Evolutionary conservation across 2,329 filamentous ascomycete species (phyloP), one percentile per base, ranked within the genome.

Genomic region (Aspergillus nomiae): DNA sequence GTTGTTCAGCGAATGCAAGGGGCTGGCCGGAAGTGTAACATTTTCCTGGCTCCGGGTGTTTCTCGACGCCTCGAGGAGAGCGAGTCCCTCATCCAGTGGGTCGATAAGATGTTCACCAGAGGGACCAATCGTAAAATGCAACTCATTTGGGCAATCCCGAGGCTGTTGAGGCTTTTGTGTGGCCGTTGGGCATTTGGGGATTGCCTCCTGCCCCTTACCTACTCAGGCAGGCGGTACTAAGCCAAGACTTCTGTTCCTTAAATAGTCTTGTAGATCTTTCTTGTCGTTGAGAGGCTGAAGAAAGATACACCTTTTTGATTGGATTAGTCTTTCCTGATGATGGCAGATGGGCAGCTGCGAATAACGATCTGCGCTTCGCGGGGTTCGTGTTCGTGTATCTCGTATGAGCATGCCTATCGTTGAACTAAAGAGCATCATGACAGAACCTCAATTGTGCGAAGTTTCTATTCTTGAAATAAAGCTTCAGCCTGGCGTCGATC

Each of bases 51-150:
- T 4, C 1, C 38, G 0, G 19, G 3, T 0, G 8, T 19, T 41
- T 7, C 38, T 41, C 16, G 7, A 41, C 16, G 16, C 8, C 7
- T 9, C 7, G 19, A 41, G 19, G 0, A 4, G 3, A 41, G 16
- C 4, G 14, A 10, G 8, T 0, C 4, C 19, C 1, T 1, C 9
- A 7, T 24, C 14, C 6, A 6, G 43, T 24, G 3, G n/a, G 21
- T 24, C 4, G 1, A 4, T 3, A 14, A 2, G 10, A 12, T 6
- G 3, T 41, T 4, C 36, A 41, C 10, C 3, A 2, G 1, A 0
- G 4, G 4, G 12, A 0, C 43, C n/a, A 46, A 14, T 46, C 43
- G 43, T 46, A 21, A 7, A 12, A 46, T 46, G 4, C n/a, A 46
- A 24, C 43, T n/a, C 24, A 14, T 46, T 46, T 6, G 12, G 43